phyloP scores from a whole-genome alignment of 2,329 filamentous ascomycete species.

The Venturia nashicola region DNA sequence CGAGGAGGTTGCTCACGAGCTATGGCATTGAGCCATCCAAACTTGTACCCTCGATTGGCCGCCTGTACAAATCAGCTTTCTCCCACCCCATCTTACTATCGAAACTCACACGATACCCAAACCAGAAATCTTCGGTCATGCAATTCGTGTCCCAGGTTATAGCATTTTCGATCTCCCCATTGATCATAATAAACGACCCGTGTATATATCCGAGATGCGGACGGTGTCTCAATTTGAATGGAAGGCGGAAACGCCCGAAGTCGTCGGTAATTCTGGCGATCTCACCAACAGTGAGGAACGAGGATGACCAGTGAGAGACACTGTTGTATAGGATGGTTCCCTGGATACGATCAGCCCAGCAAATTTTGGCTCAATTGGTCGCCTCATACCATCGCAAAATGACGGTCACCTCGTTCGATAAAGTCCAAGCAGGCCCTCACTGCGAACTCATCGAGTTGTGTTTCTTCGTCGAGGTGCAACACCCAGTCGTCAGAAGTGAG shows the following conservation, averaged over 20 bases:
- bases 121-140: conserved; percentile 11
- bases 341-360: not conserved
- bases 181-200: conserved; percentile 8
- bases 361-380: not conserved
- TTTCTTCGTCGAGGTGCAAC: conserved; percentile 10
- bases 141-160: conserved; percentile 9
- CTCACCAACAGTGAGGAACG: conserved; percentile 6
- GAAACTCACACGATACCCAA: not conserved
- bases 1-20: conserved; percentile 10
- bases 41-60: conserved; percentile 7
- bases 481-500: conserved; percentile 7
- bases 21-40: conserved; percentile 10
- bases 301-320: not conserved
- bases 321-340: conserved; percentile 9
- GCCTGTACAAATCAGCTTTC: not conserved
- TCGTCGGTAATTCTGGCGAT: conserved; percentile 1
- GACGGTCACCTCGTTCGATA: not conserved
- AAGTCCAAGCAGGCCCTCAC: conserved; percentile 5
- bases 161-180: conserved; percentile 7
- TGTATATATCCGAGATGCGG: not conserved
- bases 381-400: not conserved
- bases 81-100: not conserved
- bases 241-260: conserved; percentile 2
- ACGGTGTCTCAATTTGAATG: not conserved
- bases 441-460: conserved; percentile 4